phyloP scores from a whole-genome alignment of 140 eudicot genomes.

The Anethum foeniculum region DNA sequence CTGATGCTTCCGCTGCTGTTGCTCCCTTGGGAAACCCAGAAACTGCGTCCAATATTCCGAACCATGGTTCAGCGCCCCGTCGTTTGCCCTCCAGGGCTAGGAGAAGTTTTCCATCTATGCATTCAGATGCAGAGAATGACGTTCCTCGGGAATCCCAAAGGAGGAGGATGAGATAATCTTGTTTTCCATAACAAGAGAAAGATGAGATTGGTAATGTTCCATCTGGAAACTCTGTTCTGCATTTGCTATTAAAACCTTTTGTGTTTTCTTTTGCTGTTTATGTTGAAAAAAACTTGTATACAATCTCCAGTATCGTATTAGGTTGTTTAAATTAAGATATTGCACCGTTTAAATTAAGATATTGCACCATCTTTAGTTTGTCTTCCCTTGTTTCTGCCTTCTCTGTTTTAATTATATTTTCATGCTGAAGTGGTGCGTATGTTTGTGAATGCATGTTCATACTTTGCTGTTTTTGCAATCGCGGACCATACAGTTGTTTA shows the following conservation, averaged over 20 bases:
- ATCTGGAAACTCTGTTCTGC: background rate
- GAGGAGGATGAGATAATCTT: slow-evolving; percentile 46
- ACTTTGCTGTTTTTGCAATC: background rate
- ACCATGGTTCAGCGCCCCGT: slow-evolving; percentile 26
- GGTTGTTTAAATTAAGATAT: background rate
- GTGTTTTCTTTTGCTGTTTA: background rate
- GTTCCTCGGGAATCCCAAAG: slow-evolving; percentile 50
- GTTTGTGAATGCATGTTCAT: background rate
- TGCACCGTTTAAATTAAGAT: background rate
- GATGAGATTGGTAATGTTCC: slow-evolving; percentile 12
- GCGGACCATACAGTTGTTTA: background rate
- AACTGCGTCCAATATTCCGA: slow-evolving; percentile 23
- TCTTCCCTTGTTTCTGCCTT: background rate
- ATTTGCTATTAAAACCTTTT: background rate
- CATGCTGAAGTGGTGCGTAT: background rate
- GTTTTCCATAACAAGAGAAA: background rate
- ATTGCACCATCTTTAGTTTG: background rate
- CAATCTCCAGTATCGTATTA: background rate
- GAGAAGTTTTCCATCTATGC: slow-evolving; percentile 39
- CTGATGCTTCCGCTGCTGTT: slow-evolving; percentile 32
- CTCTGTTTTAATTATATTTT: background rate
- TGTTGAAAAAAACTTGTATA: background rate
- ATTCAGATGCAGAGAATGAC: slow-evolving; percentile 38
- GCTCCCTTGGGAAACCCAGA: slow-evolving; percentile 28
- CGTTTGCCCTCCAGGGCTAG: slow-evolving; percentile 39